These are phyloP conservation scores for Urochloa ruziziensis DNA, from an alignment of 176 grass and related monocot species.

Conservation along the genomic window DNA sequence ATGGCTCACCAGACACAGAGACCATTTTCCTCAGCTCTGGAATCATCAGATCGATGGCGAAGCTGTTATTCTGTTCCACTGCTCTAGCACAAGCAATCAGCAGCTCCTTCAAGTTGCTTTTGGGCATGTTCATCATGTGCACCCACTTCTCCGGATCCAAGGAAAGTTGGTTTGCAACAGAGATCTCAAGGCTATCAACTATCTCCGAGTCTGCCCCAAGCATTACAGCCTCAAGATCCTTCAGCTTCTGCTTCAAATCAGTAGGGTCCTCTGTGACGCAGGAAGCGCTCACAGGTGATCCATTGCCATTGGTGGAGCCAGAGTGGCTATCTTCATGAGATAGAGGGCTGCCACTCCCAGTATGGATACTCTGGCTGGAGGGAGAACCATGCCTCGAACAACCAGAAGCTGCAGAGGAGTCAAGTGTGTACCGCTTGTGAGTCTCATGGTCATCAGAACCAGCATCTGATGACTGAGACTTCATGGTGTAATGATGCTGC, in stretches of 20 bases:
- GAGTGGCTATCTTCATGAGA: constrained; percentile 54
- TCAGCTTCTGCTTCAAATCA: constrained; percentile 70
- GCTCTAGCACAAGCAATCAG: constrained; percentile 80
- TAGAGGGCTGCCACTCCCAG: constrained; percentile 46
- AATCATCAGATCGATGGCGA: constrained; percentile 45
- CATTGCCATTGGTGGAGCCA: constrained; percentile 29
- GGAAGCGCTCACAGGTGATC: constrained; percentile 64
- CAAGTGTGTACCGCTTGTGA: constrained; percentile 42
- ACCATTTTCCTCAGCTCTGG: constrained; percentile 80
- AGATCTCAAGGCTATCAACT: constrained; percentile 43
- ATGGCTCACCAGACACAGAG: constrained; percentile 78
- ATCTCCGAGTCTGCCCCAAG: constrained; percentile 66
- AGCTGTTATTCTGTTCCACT: constrained; percentile 58
- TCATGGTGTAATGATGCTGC: constrained; percentile 12
- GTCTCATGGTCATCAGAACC: constrained; percentile 26
- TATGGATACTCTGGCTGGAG: constrained; percentile 39
- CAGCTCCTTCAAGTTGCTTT: constrained; percentile 69
- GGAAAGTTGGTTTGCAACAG: constrained; percentile 21
- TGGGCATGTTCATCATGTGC: constrained; percentile 49
- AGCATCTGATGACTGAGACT: constrained; percentile 37
- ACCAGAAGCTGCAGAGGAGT: constrained; percentile 46
- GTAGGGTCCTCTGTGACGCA: constrained; percentile 77
- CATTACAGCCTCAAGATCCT: constrained; percentile 81
- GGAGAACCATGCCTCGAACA: constrained; percentile 42
- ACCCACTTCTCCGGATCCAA: constrained; percentile 50